Evolutionary conservation across 768 basidiomycete genomes (phyloP).

Genomic region (Chalciporus pseudorubinellus): DNA sequence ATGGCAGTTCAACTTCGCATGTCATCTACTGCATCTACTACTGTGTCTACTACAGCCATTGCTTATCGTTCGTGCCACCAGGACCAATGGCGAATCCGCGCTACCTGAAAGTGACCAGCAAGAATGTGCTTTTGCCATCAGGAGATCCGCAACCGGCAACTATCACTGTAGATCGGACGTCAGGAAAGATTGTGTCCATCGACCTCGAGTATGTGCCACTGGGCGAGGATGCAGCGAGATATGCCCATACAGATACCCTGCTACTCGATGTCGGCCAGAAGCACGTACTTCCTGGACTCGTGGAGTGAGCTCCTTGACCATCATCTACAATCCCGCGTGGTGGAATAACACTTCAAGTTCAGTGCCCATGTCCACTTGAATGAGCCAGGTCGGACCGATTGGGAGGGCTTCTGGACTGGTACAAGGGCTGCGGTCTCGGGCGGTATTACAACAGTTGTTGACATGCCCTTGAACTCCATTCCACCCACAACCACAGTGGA

Average conservation of each 20-base stretch:
- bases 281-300: constrained; percentile 71
- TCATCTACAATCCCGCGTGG: not conserved
- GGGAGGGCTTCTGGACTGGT: constrained; percentile 95
- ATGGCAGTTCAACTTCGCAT: no score
- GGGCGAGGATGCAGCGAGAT: constrained; percentile 25
- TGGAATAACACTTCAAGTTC: constrained; percentile 1
- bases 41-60: no score
- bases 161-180: constrained; percentile 51
- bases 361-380: constrained; percentile 93
- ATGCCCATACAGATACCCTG: constrained; percentile 24
- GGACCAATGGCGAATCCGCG: constrained; percentile 9
- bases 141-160: constrained; percentile 59
- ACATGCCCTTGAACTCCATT: constrained; percentile 98
- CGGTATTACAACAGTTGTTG: constrained; percentile 92
- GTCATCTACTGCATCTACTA: no score
- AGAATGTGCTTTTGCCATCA: constrained; percentile 55
- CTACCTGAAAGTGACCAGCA: constrained; percentile 47
- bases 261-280: constrained; percentile 59
- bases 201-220: constrained; percentile 34
- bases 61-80: not conserved
- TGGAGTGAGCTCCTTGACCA: constrained; percentile 54
- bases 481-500: constrained; percentile 89
- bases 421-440: constrained; percentile 88
- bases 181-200: constrained; percentile 62
- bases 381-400: constrained; percentile 88